Conservation (phyloP, 2,329 filamentous ascomycete genomes). For the Purpureocillium lavendulum region DNA sequence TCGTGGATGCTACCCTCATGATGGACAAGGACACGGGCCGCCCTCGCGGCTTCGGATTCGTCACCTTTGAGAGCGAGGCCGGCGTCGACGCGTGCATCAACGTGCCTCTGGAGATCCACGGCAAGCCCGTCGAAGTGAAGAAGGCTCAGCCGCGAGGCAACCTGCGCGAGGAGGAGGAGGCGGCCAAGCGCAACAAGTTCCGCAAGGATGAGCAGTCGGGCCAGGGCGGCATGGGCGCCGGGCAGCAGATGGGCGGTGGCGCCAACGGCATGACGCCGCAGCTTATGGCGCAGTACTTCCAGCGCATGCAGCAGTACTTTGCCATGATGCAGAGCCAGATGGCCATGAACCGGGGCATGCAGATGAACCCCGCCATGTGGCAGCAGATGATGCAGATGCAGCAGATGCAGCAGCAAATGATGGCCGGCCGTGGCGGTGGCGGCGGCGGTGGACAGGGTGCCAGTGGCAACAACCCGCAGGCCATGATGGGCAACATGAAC, state of each 20-base stretch:
- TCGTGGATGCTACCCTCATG: constrained; percentile 97
- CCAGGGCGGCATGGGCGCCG: constrained; percentile 19
- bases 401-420: constrained; percentile 51
- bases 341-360: constrained; percentile 69
- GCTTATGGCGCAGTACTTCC: constrained; percentile 97
- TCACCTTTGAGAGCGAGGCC: constrained; percentile 93
- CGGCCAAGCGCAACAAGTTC: constrained; percentile 53
- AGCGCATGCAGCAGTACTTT: constrained; percentile 97
- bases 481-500: constrained; percentile 35
- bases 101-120: constrained; percentile 80
- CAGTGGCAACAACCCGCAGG: constrained; percentile 21
- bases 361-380: constrained; percentile 69
- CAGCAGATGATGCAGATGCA: constrained; percentile 72
- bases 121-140: constrained; percentile 96
- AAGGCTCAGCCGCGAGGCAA: constrained; percentile 94
- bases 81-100: constrained; percentile 88
- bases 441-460: constrained; percentile 19
- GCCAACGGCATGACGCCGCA: constrained; percentile 76
- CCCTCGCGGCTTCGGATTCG: constrained; percentile 92
- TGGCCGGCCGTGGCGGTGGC: constrained; percentile 31
- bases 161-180: constrained; percentile 80
- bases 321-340: constrained; percentile 91
- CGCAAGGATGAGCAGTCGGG: constrained; percentile 42
- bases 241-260: constrained; percentile 29
- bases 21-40: constrained; percentile 99